Evolutionary conservation across 768 basidiomycete species (phyloP).

Genomic region (Gelatoporia subvermispora): DNA sequence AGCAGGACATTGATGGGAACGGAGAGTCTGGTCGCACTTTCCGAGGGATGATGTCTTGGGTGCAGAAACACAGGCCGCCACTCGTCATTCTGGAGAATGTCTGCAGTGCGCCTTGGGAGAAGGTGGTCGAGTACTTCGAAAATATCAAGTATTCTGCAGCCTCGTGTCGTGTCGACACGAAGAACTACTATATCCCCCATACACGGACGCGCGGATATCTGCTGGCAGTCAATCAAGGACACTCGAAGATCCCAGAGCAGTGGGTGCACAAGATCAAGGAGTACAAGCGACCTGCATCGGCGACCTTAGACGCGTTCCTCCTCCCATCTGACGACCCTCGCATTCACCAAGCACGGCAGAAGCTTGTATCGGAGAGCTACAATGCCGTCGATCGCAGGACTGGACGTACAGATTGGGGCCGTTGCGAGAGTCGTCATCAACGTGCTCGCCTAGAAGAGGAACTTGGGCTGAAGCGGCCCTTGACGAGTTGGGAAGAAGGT

Average conservation of each 20-base stretch:
- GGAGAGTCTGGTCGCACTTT: slow-evolving; percentile 95
- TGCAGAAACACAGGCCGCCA: slow-evolving; percentile 78
- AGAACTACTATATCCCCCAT: slow-evolving; percentile 91
- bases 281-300: slow-evolving; percentile 79
- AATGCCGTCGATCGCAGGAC: slow-evolving; percentile 60
- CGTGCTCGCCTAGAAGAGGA: slow-evolving; percentile 79
- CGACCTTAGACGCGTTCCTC: slow-evolving; percentile 88
- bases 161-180: slow-evolving; percentile 71
- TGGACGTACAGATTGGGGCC: slow-evolving; percentile 84
- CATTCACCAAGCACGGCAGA: slow-evolving; percentile 84
- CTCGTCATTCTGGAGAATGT: slow-evolving; percentile 96
- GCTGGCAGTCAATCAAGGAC: slow-evolving; percentile 65
- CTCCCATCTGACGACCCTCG: slow-evolving; percentile 87
- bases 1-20: slow-evolving; percentile 82
- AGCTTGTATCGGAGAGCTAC: slow-evolving; percentile 67
- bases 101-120: slow-evolving; percentile 81
- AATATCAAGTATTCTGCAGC: slow-evolving; percentile 71
- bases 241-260: slow-evolving; percentile 53
- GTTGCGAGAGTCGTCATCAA: slow-evolving; percentile 90
- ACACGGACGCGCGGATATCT: slow-evolving; percentile 90
- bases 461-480: slow-evolving; percentile 76
- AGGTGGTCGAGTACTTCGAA: slow-evolving; percentile 73
- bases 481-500: slow-evolving; percentile 95
- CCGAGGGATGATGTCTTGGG: slow-evolving; percentile 92
- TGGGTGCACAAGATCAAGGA: slow-evolving; percentile 66